A percentile compares a stretch with the other conserved stretches of the same genome.
These are phyloP conservation scores for Salix viminalis DNA, from an alignment of 345 rosid genomes.

Conservation along the genomic window DNA sequence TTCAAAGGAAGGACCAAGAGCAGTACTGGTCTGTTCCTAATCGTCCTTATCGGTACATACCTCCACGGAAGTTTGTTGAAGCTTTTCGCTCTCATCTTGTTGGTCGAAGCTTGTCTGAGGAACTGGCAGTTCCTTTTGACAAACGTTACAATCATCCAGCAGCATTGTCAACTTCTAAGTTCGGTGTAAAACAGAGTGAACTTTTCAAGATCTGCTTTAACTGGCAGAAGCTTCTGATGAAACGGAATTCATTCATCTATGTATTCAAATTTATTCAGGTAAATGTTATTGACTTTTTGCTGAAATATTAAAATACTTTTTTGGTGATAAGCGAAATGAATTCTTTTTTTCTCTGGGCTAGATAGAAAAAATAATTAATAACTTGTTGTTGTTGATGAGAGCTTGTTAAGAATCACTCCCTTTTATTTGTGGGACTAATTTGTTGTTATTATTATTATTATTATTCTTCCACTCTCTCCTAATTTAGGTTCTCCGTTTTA, in stretches of 20 bases:
- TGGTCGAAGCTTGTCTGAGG: constrained; percentile 58
- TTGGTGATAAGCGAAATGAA: background rate
- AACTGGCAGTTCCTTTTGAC: constrained; percentile 69
- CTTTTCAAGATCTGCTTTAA: constrained; percentile 67
- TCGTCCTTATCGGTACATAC: constrained; percentile 66
- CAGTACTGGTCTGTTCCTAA: constrained; percentile 87
- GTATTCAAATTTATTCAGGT: constrained; percentile 97
- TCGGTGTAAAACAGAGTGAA: constrained; percentile 61
- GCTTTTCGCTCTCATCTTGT: constrained; percentile 56
- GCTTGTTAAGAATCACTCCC: background rate
- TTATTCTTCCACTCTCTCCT: background rate
- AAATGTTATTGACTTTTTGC: constrained; percentile 11
- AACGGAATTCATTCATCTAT: constrained; percentile 84
- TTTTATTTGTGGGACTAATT: background rate
- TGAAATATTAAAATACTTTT: background rate
- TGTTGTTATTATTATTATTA: too few species aligned
- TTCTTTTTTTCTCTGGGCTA: background rate
- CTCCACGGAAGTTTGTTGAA: constrained; percentile 85
- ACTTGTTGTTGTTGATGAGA: background rate
- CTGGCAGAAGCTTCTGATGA: constrained; percentile 91
- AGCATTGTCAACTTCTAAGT: constrained; percentile 71
- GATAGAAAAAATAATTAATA: background rate
- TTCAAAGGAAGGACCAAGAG: constrained; percentile 87
- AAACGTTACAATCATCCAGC: constrained; percentile 88
- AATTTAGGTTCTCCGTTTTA: background rate